Evolutionary conservation across 2,329 filamentous ascomycete genomes (phyloP), one percentile per base, ranked within the genome.

Genomic region (Lomentospora prolificans): DNA sequence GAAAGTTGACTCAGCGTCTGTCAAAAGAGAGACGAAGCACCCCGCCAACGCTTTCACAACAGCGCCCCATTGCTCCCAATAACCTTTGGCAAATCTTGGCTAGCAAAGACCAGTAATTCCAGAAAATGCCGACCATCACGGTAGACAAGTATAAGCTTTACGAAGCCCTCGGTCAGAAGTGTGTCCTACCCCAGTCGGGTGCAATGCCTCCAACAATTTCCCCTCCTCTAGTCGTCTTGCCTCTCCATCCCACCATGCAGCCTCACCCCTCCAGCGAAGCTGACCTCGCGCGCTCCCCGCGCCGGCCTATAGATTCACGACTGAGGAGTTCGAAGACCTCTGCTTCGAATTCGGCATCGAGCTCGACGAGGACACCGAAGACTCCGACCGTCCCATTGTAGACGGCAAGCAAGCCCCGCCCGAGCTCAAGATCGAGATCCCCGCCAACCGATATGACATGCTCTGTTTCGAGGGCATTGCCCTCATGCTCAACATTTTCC

Each of bases 341-440:
- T 97, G 94, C 73, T 99, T 99, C 80, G 92, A 99, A 66, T 99
- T 96, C 68, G 91, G 91, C 58, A 95, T 99, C 68, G 94, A 99
- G 73, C 82, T 99, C 63, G 94, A 99, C 75, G 92, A 97, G 75
- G 94, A 99, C 71, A 94, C 89, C 52, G 86, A 89, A 63, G 78
- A 82, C 57, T 19, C 55, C 27, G 84, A 89, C 61, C 79, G 89
- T 50, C 87, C 88, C 30, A 75, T 87, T 57, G 80, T 88, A 65
- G 80, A 90, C 74, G 87, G 87, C 68, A 82, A 86, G 63, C 87
- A 95, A 72, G 89, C 95, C 73, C 83, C 89, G 53, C 86, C 94
- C 57, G 89, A 97, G 73, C 82, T 97, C 66, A 96, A 96, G 79
- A 97, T 99, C 67, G 92, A 97, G 72, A 95, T 97, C 65, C 90